Conservation (phyloP, 306 rosid genomes). For the Inga oerstediana region DNA sequence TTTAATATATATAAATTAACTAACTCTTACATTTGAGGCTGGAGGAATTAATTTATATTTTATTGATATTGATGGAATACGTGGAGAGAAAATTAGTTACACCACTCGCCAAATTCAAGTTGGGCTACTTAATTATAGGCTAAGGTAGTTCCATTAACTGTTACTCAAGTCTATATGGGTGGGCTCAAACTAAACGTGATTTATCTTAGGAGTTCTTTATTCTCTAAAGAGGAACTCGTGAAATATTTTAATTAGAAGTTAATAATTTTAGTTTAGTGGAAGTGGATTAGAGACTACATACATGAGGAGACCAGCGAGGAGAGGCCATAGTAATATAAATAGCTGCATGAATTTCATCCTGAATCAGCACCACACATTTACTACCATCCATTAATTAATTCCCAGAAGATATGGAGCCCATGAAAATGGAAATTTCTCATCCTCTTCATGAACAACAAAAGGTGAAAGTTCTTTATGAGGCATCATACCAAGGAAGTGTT, state of each 20-base stretch:
- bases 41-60: too few species aligned
- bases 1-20: too few species aligned
- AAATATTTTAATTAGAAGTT: too few species aligned
- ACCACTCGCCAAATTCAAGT: too few species aligned
- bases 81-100: too few species aligned
- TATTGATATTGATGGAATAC: too few species aligned
- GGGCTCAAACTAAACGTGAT: neutral
- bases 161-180: neutral
- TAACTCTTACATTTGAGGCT: too few species aligned
- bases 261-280: neutral
- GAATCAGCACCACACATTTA: too few species aligned
- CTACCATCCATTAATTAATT: neutral
- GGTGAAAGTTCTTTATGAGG: slow-evolving; percentile 1
- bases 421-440: neutral
- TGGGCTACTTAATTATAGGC: too few species aligned
- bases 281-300: neutral
- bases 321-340: neutral
- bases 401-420: neutral
- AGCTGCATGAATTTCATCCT: neutral
- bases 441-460: neutral
- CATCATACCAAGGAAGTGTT: neutral
- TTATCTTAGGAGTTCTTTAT: too few species aligned
- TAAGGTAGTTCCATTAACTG: neutral
- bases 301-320: neutral
- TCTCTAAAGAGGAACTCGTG: neutral